Conservation (phyloP, 768 basidiomycete genomes). For the Trametes punicea region DNA sequence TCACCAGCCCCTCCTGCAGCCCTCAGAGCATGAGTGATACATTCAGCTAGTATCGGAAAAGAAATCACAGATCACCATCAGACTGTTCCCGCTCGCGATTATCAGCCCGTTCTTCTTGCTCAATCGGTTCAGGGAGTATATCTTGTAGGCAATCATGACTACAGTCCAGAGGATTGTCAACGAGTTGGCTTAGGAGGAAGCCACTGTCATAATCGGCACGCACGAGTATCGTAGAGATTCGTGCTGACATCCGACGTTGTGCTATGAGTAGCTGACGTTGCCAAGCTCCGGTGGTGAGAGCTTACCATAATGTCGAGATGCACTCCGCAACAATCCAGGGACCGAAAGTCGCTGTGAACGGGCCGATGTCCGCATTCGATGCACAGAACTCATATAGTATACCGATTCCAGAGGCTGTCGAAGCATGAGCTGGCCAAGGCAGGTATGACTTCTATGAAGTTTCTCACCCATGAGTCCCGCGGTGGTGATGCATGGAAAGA, state of each 20-base stretch:
- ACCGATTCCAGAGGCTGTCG: background rate
- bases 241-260: background rate
- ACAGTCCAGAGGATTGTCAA: background rate
- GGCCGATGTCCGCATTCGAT: background rate
- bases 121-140: background rate
- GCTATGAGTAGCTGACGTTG: background rate
- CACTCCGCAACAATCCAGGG: background rate
- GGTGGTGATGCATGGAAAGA: background rate
- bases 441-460: no score
- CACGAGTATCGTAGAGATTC: background rate
- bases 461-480: background rate
- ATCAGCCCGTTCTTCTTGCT: background rate
- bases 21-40: background rate
- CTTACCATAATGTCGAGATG: background rate
- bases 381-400: background rate
- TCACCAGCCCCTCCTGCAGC: slow-evolving; percentile 10
- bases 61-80: background rate
- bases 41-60: no score
- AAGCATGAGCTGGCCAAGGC: background rate
- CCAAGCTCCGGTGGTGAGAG: no score
- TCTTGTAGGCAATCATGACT: background rate
- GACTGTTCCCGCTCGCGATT: background rate
- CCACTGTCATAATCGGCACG: background rate
- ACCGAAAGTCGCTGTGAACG: background rate
- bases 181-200: background rate